Evolutionary conservation across 1,284 basidiomycete genomes (phyloP).

Genomic region (Agaricales sp.): DNA sequence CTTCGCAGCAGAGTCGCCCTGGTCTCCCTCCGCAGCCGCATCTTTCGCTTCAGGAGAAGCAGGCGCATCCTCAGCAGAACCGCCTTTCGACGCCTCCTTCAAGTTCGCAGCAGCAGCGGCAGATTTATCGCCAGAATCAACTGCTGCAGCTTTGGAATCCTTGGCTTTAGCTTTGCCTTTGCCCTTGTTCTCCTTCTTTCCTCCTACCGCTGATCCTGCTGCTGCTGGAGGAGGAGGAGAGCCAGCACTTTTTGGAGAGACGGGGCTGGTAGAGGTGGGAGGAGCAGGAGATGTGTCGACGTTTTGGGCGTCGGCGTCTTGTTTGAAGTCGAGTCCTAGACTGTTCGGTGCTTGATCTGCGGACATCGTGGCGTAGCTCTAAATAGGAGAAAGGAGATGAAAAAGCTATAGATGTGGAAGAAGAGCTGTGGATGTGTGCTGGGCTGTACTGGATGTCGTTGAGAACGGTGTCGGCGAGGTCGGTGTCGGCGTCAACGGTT

Average conservation of each 20-base stretch:
- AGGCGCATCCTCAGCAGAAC: not conserved
- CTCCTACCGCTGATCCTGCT: not conserved
- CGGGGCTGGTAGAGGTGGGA: conserved; percentile 5
- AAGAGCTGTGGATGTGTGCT: too few relatives aligned
- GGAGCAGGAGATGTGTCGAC: conserved; percentile 15
- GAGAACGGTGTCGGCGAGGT: too few relatives aligned
- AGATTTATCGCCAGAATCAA: conserved; percentile 8
- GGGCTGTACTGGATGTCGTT: too few relatives aligned
- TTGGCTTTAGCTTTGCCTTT: too few relatives aligned
- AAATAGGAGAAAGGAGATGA: too few relatives aligned
- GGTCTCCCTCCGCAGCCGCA: conserved; percentile 11
- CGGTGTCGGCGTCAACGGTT: too few relatives aligned
- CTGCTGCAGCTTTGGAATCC: too few relatives aligned
- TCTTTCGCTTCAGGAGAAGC: conserved; percentile 1
- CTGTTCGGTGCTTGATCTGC: conserved; percentile 33
- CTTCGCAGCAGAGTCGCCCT: conserved; percentile 16
- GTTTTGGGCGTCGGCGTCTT: conserved; percentile 29
- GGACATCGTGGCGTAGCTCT: too few relatives aligned
- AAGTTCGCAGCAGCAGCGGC: conserved; percentile 11
- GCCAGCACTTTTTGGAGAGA: conserved; percentile 7
- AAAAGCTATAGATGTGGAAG: too few relatives aligned
- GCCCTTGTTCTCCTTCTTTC: not conserved
- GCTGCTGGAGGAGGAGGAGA: not conserved
- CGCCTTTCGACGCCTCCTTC: too few relatives aligned
- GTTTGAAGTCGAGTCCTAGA: conserved; percentile 57